A percentile compares a stretch with the other conserved stretches of the same genome.
Evolutionary conservation across 2,329 filamentous ascomycete species (phyloP).

Genomic region (Phaeosphaeria sp.): DNA sequence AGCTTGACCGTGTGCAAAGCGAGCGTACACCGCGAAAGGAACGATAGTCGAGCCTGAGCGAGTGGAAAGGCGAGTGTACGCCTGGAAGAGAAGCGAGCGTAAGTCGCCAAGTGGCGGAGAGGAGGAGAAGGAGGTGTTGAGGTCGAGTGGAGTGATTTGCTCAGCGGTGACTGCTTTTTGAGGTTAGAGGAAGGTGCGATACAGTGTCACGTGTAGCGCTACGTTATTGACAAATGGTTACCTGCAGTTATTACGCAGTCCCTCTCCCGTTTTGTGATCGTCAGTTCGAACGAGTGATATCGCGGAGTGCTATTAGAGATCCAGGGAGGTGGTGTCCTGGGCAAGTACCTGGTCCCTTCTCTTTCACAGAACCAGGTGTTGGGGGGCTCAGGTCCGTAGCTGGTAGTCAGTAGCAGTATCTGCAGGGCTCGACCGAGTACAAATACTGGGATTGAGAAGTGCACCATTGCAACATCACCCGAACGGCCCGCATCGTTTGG

Average conservation of each 20-base stretch:
- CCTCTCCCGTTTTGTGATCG: constrained; percentile 8
- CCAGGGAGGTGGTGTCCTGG: background rate
- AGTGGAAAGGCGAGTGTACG: constrained; percentile 2
- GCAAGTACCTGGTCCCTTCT: constrained; percentile 13
- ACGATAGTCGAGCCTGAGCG: constrained; percentile 9
- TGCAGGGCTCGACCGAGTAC: constrained; percentile 28
- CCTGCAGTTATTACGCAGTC: constrained; percentile 5
- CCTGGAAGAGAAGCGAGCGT: constrained; percentile 8
- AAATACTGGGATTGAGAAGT: constrained; percentile 25
- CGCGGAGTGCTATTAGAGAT: background rate
- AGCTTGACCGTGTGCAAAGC: constrained; percentile 3
- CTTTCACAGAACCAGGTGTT: constrained; percentile 18
- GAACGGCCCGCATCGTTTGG: constrained; percentile 28
- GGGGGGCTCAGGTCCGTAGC: constrained; percentile 15
- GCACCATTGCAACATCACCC: constrained; percentile 17
- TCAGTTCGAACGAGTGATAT: constrained; percentile 2
- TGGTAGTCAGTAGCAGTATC: constrained; percentile 28
- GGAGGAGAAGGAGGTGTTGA: background rate
- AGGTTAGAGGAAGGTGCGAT: constrained; percentile 19
- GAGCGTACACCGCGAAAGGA: constrained; percentile 5
- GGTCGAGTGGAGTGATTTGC: background rate
- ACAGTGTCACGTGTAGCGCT: constrained; percentile 10
- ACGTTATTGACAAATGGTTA: constrained; percentile 2
- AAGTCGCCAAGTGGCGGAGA: constrained; percentile 5
- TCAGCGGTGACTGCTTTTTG: constrained; percentile 5